Base-by-base conservation (phyloP, 371 early-diverging fungal genomes). In the Conidiobolus incongruus region DNA sequence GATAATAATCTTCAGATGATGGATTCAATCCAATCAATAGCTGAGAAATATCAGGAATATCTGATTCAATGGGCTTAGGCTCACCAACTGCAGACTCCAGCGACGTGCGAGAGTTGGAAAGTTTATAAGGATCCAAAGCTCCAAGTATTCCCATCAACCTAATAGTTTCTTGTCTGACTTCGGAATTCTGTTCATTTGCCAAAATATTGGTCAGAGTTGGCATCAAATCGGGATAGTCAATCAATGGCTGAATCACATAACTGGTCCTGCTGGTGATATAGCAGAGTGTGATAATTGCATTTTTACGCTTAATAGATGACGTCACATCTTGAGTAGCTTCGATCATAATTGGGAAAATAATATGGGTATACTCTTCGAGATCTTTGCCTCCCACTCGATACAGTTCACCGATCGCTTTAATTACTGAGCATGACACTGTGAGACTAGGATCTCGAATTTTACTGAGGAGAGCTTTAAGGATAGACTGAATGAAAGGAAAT, bases 101-200 rank as follows among this genome's bases (percentile, higher is more conserved):
- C 15, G 30, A 37, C 21, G 30, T 5, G 32, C 23, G 38, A n/a
- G 31, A 35, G 53, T 81, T 74, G 68, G 81, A 86, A 60, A 87
- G 83, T 41, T 71, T 64, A 54, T 90, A 89, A 15, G 97, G 94
- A 68, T 93, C 97, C 17, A 96, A 57, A 1, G 97, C 97, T 35
- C 97, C 97, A 8, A 96, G 58, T 19, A 86, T 84, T 47, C 97
- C 97, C 53, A 96, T 71, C 15, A 85, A 56, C 47, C 82, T 87
- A 32, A 91, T 77, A 0, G 85, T 79, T 52, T 91, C 89, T 15
- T 75, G 62, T 26, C 92, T 66, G 19, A 93, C 76, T 2, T 48
- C 55, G 7, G 49, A 51, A 16, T 52, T 66, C 49, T 70, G 80
- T 59, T 91, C 94, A 0, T 78, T 72, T 52, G 84, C 85, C 44